phyloP scores from a whole-genome alignment of 164 flowering plant genomes.

The Magnolia officinalis region DNA sequence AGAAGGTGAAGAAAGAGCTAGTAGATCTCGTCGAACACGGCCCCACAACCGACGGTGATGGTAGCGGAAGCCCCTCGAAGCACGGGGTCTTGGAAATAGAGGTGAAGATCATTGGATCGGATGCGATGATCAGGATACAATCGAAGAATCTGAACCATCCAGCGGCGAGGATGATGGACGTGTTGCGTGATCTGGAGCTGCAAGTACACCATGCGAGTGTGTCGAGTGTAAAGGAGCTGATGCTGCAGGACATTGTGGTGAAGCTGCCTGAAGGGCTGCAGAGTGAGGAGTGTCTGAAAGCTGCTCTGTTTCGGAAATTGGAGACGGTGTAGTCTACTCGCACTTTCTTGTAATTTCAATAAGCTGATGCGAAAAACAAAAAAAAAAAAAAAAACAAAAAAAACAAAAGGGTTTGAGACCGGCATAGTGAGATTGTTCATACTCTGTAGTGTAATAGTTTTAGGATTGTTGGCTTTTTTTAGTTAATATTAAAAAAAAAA shows the following conservation, averaged over 20 bases:
- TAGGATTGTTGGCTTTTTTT: too few species aligned
- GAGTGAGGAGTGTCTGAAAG: slow-evolving; percentile 37
- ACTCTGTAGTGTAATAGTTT: too few species aligned
- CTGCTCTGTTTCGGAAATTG: slow-evolving; percentile 33
- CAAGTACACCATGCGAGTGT: slow-evolving; percentile 64
- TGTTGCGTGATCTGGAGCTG: slow-evolving; percentile 51
- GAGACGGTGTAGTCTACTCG: not conserved
- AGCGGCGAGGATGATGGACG: slow-evolving; percentile 51
- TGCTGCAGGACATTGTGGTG: slow-evolving; percentile 73
- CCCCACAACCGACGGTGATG: not conserved
- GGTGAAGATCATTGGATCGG: slow-evolving; percentile 56
- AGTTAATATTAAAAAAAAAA: too few species aligned
- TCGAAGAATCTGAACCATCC: slow-evolving; percentile 55
- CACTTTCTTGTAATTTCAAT: not conserved
- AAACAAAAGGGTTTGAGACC: too few species aligned
- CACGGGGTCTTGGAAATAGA: slow-evolving; percentile 38
- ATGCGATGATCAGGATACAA: slow-evolving; percentile 65
- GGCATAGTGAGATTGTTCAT: too few species aligned
- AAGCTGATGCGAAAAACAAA: too few species aligned
- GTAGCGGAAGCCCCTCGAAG: not conserved
- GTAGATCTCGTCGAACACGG: slow-evolving; percentile 8
- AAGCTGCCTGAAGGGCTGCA: slow-evolving; percentile 38
- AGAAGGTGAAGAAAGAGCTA: slow-evolving; percentile 26
- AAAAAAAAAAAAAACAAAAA: too few species aligned
- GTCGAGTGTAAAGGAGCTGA: slow-evolving; percentile 49